A percentile compares a stretch with the other conserved stretches of the same genome.
phyloP scores from a whole-genome alignment of 192 early-diverging fungal species.

The Spinellus fusiger region DNA sequence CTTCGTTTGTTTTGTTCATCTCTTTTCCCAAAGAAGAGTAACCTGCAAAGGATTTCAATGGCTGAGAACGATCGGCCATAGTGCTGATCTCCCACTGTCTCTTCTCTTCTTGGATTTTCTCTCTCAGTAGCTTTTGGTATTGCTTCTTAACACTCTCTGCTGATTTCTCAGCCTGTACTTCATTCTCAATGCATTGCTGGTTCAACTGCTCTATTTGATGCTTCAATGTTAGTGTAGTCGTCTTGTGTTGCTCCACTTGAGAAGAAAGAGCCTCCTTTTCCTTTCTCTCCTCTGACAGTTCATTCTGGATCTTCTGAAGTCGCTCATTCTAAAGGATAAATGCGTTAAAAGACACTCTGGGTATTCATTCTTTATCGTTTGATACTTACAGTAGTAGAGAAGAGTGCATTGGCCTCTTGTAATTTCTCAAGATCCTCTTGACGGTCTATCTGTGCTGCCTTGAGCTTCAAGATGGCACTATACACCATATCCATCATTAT shows the following conservation, averaged over 20 bases:
- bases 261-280: not conserved
- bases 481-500: not conserved
- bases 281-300: not conserved
- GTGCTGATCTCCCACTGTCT: conserved; percentile 28
- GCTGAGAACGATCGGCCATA: not conserved
- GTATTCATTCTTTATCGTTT: not conserved
- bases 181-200: not conserved
- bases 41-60: conserved; percentile 21
- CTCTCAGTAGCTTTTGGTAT: conserved; percentile 27
- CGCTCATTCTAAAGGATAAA: not conserved
- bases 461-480: conserved; percentile 12
- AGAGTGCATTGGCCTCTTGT: conserved; percentile 14
- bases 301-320: not conserved
- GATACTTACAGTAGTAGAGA: not conserved
- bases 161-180: conserved; percentile 1
- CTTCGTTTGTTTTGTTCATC: too few relatives aligned
- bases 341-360: not conserved
- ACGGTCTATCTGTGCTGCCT: conserved; percentile 19
- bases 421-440: conserved; percentile 32
- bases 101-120: conserved; percentile 36
- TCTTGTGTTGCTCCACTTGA: not conserved
- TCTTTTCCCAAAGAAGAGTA: conserved; percentile 3
- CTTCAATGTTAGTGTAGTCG: not conserved
- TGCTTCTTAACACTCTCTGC: conserved; percentile 34
- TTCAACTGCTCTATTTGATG: not conserved